phyloP scores from a whole-genome alignment of 208 protist species.

The Acanthamoeba castellanii region DNA sequence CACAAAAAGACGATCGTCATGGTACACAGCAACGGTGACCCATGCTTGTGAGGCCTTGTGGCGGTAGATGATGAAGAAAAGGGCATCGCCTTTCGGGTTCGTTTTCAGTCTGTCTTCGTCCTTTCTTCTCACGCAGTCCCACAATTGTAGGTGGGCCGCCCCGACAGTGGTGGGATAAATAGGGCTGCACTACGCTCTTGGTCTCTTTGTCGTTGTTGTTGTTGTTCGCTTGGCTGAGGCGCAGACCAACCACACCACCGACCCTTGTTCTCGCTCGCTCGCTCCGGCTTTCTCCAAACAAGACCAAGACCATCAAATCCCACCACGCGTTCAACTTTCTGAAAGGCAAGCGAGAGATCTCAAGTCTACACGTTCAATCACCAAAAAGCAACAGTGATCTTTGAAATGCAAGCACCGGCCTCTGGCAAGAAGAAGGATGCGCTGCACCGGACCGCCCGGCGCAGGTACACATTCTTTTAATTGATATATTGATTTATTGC shows the following conservation, averaged over 20 bases:
- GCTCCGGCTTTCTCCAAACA: background rate
- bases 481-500: background rate
- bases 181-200: background rate
- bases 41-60: too few relatives aligned
- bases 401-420: background rate
- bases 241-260: background rate
- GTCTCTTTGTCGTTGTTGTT: background rate
- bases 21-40: too few relatives aligned
- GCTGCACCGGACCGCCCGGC: slow-evolving; percentile 9
- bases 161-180: background rate
- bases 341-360: too few relatives aligned
- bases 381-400: background rate
- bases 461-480: background rate
- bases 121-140: too few relatives aligned
- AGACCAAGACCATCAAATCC: background rate
- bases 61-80: too few relatives aligned
- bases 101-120: too few relatives aligned
- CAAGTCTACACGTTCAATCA: background rate
- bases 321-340: background rate
- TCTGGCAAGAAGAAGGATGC: background rate
- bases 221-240: background rate
- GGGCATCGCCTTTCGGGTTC: too few relatives aligned
- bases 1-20: too few relatives aligned
- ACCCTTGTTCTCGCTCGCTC: background rate
- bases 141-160: background rate